Evolutionary conservation across 1,284 basidiomycete genomes (phyloP).

Genomic region (Polyporus tsugae): DNA sequence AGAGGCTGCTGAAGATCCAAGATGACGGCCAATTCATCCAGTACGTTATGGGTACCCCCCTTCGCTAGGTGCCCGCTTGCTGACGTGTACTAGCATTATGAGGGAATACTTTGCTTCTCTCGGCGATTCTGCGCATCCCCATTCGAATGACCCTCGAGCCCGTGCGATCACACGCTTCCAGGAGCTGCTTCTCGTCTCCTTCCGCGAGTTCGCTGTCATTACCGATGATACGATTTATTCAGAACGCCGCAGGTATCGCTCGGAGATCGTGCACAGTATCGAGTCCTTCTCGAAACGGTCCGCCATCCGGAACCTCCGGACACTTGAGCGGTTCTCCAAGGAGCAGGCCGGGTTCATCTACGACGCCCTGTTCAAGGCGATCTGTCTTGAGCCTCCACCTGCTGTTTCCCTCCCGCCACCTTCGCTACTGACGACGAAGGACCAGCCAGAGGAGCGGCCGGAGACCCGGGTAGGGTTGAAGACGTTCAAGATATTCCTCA

Average conservation of each 20-base stretch:
- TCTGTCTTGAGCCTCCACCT: slow-evolving; percentile 80
- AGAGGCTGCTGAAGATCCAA: slow-evolving; percentile 92
- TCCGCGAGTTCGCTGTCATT: slow-evolving; percentile 97
- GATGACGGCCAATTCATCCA: slow-evolving; percentile 98
- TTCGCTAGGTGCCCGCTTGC: not conserved
- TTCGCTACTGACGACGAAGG: slow-evolving; percentile 59
- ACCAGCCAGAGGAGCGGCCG: slow-evolving; percentile 76
- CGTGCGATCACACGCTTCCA: slow-evolving; percentile 98
- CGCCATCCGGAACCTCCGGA: slow-evolving; percentile 89
- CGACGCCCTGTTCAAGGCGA: slow-evolving; percentile 89
- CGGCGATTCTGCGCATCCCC: slow-evolving; percentile 94
- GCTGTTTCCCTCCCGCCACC: slow-evolving; percentile 53
- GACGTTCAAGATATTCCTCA: slow-evolving; percentile 92
- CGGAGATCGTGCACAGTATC: slow-evolving; percentile 93
- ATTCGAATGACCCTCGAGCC: slow-evolving; percentile 88
- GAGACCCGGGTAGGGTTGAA: slow-evolving; percentile 89
- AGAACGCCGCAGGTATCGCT: slow-evolving; percentile 88
- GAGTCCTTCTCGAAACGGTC: slow-evolving; percentile 97
- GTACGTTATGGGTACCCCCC: slow-evolving; percentile 51
- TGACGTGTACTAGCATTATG: slow-evolving; percentile 73
- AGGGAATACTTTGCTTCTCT: slow-evolving; percentile 94
- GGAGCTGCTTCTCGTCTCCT: slow-evolving; percentile 94
- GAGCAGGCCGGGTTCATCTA: slow-evolving; percentile 92
- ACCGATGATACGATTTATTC: slow-evolving; percentile 94
- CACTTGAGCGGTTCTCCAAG: slow-evolving; percentile 85